Evolutionary conservation across 2,329 filamentous ascomycete species (phyloP).

Genomic region (Drechslerella coelobrocha): DNA sequence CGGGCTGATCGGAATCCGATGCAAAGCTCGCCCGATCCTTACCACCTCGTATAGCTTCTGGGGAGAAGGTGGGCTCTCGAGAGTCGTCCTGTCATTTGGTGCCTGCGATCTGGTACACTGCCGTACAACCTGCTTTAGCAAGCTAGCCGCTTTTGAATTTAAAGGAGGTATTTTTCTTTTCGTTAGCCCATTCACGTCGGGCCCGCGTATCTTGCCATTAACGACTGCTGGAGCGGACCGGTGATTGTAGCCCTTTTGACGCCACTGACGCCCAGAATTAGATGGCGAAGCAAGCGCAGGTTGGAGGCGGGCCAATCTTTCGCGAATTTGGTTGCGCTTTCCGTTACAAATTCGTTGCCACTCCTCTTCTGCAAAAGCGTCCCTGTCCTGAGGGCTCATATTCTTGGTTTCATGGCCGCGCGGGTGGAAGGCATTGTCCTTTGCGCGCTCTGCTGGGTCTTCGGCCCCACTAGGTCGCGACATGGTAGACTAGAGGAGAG

Average conservation of each 20-base stretch:
- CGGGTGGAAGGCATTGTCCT: background rate
- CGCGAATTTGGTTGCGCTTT: background rate
- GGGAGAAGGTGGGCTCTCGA: background rate
- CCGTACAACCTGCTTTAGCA: background rate
- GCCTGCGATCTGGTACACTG: background rate
- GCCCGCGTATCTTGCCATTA: background rate
- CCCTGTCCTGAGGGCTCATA: background rate
- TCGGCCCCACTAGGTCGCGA: background rate
- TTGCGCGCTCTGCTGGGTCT: background rate
- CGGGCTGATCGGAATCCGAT: background rate
- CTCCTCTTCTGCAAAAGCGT: background rate
- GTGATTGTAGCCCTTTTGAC: background rate
- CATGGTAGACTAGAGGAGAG: background rate
- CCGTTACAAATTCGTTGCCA: background rate
- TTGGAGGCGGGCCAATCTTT: background rate
- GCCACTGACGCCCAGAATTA: background rate
- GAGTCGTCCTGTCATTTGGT: too few relatives aligned
- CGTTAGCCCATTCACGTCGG: background rate
- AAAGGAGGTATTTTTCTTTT: background rate
- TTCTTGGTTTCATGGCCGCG: background rate
- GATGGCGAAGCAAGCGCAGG: background rate
- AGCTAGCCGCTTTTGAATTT: background rate
- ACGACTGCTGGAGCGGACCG: background rate
- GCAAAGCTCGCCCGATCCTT: background rate
- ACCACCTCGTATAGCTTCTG: background rate